phyloP scores from a whole-genome alignment of 768 basidiomycete species.

The Stropharia rugosoannulata region DNA sequence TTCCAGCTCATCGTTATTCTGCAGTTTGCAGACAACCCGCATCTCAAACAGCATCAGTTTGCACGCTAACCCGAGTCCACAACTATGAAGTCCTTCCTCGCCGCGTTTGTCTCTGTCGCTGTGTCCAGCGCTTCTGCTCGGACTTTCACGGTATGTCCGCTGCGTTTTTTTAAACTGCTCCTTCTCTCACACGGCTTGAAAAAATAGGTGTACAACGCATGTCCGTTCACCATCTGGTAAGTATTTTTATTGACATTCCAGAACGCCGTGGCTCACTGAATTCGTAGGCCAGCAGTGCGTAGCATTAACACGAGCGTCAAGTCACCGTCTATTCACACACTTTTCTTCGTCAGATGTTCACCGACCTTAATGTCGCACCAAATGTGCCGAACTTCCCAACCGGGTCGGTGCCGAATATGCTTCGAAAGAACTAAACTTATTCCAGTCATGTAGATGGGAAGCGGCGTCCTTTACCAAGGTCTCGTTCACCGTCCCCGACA shows the following conservation, averaged over 20 bases:
- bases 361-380: constrained; percentile 50
- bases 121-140: constrained; percentile 41
- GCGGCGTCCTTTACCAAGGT: constrained; percentile 36
- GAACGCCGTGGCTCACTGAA: not conserved
- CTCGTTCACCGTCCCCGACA: constrained; percentile 54
- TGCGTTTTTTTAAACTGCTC: not conserved
- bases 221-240: constrained; percentile 71
- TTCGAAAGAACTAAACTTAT: not conserved
- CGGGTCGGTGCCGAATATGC: constrained; percentile 35
- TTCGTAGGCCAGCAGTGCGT: constrained; percentile 36
- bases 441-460: constrained; percentile 35
- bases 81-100: constrained; percentile 28
- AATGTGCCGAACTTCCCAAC: constrained; percentile 41
- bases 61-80: not conserved
- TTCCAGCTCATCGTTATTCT: too few species aligned
- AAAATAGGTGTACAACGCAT: constrained; percentile 51
- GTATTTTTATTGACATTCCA: constrained; percentile 5
- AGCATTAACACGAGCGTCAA: not conserved
- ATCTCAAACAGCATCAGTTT: not conserved
- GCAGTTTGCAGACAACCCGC: too few species aligned
- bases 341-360: constrained; percentile 48
- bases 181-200: not conserved
- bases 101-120: constrained; percentile 22
- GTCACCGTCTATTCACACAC: not conserved
- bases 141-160: constrained; percentile 47